Conservation (phyloP, 1,284 basidiomycete genomes). For the Athelia psychrophila region DNA sequence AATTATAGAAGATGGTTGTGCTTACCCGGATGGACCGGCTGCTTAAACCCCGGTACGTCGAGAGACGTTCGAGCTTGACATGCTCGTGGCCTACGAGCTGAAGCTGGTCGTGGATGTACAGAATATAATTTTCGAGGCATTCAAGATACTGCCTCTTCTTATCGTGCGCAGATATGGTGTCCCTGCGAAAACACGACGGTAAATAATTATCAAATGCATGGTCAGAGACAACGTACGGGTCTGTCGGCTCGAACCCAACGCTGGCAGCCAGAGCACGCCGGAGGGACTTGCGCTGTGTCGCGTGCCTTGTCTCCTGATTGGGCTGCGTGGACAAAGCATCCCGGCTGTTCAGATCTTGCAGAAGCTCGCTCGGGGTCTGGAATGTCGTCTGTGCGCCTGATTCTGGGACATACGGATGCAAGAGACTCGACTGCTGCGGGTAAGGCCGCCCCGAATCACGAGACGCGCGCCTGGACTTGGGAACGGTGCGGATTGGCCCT, state of each 20-base stretch:
- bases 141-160: conserved; percentile 73
- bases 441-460: conserved; percentile 16
- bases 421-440: conserved; percentile 4
- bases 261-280: conserved; percentile 49
- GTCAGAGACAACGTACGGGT: conserved; percentile 45
- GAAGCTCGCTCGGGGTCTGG: conserved; percentile 64
- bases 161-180: conserved; percentile 70
- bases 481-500: neutral
- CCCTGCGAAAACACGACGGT: conserved; percentile 31
- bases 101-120: conserved; percentile 61
- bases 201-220: neutral
- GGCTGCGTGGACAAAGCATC: conserved; percentile 4
- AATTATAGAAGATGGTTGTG: conserved; percentile 2
- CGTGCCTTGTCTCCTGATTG: conserved; percentile 14
- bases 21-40: conserved; percentile 51
- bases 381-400: conserved; percentile 40
- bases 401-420: neutral
- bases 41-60: conserved; percentile 51
- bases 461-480: neutral
- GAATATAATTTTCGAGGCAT: conserved; percentile 66
- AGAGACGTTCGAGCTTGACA: conserved; percentile 49
- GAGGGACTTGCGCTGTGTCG: conserved; percentile 46
- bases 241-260: conserved; percentile 54
- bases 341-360: conserved; percentile 36
- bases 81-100: conserved; percentile 46